phyloP scores from a whole-genome alignment of 305 asterid genomes.

The Nicotiana rustica region DNA sequence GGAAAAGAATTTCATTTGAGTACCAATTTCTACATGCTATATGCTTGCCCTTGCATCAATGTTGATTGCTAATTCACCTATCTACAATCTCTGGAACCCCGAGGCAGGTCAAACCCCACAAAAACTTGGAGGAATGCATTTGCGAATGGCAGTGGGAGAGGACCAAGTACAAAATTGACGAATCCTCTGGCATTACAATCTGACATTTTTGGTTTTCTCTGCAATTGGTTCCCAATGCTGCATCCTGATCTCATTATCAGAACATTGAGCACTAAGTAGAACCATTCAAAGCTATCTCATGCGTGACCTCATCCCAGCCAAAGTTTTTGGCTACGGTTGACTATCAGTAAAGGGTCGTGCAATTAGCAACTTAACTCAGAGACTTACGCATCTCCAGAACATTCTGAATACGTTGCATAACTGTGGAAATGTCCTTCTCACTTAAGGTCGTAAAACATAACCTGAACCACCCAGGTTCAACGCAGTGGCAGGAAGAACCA shows the following conservation, averaged over 20 bases:
- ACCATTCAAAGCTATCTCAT: neutral
- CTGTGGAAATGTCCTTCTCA: constrained; percentile 51
- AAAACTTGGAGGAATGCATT: constrained; percentile 19
- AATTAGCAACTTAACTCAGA: constrained; percentile 39
- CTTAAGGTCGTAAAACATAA: constrained; percentile 52
- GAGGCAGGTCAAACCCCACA: constrained; percentile 12
- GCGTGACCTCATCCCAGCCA: neutral
- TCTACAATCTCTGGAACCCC: neutral
- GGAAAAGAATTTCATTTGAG: constrained; percentile 29
- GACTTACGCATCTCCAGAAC: constrained; percentile 52
- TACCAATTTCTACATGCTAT: constrained; percentile 27
- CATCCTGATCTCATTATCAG: neutral
- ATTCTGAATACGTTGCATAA: constrained; percentile 53
- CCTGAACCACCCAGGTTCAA: constrained; percentile 71
- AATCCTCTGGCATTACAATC: neutral
- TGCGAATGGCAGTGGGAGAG: constrained; percentile 6
- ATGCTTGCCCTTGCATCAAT: constrained; percentile 8
- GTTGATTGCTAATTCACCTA: neutral
- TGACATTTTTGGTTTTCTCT: neutral
- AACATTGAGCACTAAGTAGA: neutral
- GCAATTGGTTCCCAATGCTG: neutral
- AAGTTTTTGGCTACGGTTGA: neutral
- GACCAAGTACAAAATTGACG: constrained; percentile 17
- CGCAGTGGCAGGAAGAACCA: constrained; percentile 64
- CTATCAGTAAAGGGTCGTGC: neutral